phyloP scores from a whole-genome alignment of 2,329 filamentous ascomycete species.

The Cytospora piceae region DNA sequence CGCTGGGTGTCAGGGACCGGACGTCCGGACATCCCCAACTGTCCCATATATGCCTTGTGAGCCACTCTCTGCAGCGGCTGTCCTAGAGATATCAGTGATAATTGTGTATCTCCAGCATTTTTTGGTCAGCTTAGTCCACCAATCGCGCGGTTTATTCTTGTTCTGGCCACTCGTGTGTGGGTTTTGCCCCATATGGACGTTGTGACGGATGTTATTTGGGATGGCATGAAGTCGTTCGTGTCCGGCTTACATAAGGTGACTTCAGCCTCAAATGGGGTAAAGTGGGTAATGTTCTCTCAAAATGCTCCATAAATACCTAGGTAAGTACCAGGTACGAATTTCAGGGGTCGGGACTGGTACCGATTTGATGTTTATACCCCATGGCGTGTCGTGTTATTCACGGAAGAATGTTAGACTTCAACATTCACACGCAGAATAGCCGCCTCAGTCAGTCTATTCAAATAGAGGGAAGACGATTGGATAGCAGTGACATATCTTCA shows the following conservation, averaged over 20 bases:
- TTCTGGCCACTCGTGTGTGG: not conserved
- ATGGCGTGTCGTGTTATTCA: not conserved
- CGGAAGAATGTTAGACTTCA: not conserved
- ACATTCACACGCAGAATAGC: not conserved
- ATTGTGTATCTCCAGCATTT: not conserved
- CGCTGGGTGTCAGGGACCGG: conserved; percentile 19
- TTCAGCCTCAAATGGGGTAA: conserved; percentile 5
- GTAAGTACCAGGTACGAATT: too few relatives aligned
- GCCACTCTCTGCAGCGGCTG: conserved; percentile 17
- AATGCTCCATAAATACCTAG: not conserved
- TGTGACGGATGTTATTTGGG: conserved; percentile 40
- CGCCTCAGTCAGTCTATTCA: not conserved
- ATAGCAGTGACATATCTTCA: not conserved
- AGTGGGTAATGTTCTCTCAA: not conserved
- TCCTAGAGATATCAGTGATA: not conserved
- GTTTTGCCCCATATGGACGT: not conserved
- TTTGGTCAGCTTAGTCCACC: not conserved
- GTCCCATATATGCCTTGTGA: conserved; percentile 19
- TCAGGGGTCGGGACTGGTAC: too few relatives aligned
- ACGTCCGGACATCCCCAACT: conserved; percentile 31
- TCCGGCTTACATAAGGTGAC: conserved; percentile 26
- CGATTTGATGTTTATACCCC: not conserved
- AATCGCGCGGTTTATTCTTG: not conserved
- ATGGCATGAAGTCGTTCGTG: conserved; percentile 49
- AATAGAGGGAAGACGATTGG: not conserved